These are phyloP conservation scores for Mediolabrus comicus DNA, from an alignment of 108 stramenopile genomes.

Conservation along the genomic window DNA sequence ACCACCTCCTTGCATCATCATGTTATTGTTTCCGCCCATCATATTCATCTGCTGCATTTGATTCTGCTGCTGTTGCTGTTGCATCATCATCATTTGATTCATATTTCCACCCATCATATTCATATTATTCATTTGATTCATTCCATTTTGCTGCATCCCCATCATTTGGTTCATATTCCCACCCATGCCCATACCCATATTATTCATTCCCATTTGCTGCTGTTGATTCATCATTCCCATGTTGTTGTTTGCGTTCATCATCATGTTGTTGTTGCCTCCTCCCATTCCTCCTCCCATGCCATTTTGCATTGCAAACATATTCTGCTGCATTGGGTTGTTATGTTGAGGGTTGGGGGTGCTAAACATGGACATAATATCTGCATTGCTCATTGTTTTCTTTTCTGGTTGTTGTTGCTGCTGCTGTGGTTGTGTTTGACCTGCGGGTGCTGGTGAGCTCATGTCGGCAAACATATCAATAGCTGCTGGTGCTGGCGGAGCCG, in stretches of 20 bases:
- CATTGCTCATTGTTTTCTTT: constrained; percentile 49
- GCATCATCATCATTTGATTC: constrained; percentile 22
- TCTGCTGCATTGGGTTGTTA: constrained; percentile 29
- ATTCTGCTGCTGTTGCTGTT: constrained; percentile 26
- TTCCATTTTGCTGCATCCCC: constrained; percentile 6
- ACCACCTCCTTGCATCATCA: constrained; percentile 1
- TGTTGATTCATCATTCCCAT: constrained; percentile 28
- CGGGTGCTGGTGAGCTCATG: constrained; percentile 30
- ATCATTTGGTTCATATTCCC: constrained; percentile 3
- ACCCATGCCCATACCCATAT: constrained; percentile 12
- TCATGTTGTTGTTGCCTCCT: constrained; percentile 20
- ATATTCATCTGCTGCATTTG: constrained; percentile 36
- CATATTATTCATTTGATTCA: too few species aligned
- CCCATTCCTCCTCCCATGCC: constrained; percentile 2
- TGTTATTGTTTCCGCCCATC: constrained; percentile 4
- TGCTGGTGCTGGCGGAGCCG: constrained; percentile 7
- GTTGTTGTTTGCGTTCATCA: constrained; percentile 27
- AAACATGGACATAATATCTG: constrained; percentile 74
- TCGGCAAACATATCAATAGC: constrained; percentile 50
- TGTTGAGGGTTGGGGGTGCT: constrained; percentile 38
- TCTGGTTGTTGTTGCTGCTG: constrained; percentile 10
- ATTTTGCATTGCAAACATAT: constrained; percentile 26
- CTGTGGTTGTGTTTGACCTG: neutral
- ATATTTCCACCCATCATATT: constrained; percentile 24
- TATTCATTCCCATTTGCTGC: constrained; percentile 39